A percentile compares a stretch with the other conserved stretches of the same genome.
Conservation (phyloP, 352 stramenopile species). For the Globisporangium viniferum region DNA sequence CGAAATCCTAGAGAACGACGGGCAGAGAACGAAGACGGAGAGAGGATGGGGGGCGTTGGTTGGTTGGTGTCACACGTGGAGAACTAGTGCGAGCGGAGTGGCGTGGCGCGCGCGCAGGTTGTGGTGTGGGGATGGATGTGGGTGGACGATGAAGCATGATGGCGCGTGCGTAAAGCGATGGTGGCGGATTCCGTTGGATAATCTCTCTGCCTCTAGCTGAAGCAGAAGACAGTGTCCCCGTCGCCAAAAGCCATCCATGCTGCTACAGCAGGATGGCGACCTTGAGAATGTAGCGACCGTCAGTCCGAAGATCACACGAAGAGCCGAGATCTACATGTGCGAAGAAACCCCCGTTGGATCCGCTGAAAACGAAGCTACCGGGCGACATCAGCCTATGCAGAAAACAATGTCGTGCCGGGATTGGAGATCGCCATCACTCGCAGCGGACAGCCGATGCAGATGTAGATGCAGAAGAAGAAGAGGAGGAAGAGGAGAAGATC, state of each 20-base stretch:
- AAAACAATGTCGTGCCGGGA: background rate
- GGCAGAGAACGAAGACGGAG: constrained; percentile 39
- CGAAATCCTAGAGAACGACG: constrained; percentile 79
- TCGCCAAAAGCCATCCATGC: background rate
- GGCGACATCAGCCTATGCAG: background rate
- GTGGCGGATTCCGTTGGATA: background rate
- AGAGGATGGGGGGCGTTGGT: constrained; percentile 44
- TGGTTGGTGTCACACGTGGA: constrained; percentile 30
- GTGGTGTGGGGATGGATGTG: constrained; percentile 9
- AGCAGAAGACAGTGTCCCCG: background rate
- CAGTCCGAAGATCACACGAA: constrained; percentile 3
- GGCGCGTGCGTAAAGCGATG: background rate
- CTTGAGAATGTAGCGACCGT: background rate
- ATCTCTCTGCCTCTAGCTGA: background rate
- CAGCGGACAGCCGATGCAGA: background rate
- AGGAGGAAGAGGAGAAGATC: background rate
- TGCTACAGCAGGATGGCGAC: background rate
- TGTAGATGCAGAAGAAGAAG: constrained; percentile 2
- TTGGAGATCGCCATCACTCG: background rate
- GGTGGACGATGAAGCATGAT: constrained; percentile 27
- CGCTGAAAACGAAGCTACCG: background rate
- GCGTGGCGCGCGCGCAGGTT: constrained; percentile 6
- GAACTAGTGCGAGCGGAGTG: constrained; percentile 19
- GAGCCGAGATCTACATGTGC: background rate
- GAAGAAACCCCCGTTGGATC: background rate